Conservation (phyloP, 768 basidiomycete genomes). For the Crucibulum laeve region DNA sequence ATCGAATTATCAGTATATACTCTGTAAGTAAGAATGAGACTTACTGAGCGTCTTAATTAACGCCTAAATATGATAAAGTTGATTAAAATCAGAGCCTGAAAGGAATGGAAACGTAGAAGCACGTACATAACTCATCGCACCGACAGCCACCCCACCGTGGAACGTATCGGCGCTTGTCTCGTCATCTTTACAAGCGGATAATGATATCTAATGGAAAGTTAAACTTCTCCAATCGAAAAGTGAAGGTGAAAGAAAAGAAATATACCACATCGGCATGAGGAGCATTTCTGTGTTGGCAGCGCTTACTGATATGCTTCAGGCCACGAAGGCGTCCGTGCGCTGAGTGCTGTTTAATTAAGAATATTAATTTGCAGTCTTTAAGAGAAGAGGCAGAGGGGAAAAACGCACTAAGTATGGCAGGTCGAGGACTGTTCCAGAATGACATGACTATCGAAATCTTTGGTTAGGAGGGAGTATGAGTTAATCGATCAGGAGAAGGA, state of each 20-base stretch:
- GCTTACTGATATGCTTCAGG: background rate
- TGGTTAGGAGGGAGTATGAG: background rate
- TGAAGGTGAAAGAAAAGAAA: background rate
- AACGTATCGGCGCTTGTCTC: conserved; percentile 1
- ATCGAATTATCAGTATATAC: background rate
- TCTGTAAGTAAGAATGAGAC: background rate
- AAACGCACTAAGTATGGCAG: background rate
- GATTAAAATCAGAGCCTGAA: background rate
- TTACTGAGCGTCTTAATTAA: background rate
- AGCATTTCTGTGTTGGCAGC: background rate
- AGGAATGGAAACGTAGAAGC: background rate
- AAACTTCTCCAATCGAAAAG: background rate
- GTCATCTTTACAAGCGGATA: background rate
- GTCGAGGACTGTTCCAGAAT: conserved; percentile 2
- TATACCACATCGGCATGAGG: background rate
- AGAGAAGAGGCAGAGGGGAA: too few species aligned
- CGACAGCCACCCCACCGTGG: background rate
- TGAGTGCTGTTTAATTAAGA: background rate
- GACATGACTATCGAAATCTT: background rate
- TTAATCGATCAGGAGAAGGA: background rate
- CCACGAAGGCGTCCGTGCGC: background rate
- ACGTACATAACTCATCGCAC: background rate
- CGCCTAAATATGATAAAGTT: background rate
- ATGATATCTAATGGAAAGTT: background rate
- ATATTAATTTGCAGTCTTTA: too few species aligned